Conservation (phyloP, 2,329 filamentous ascomycete genomes). For the Claviceps cyperi region DNA sequence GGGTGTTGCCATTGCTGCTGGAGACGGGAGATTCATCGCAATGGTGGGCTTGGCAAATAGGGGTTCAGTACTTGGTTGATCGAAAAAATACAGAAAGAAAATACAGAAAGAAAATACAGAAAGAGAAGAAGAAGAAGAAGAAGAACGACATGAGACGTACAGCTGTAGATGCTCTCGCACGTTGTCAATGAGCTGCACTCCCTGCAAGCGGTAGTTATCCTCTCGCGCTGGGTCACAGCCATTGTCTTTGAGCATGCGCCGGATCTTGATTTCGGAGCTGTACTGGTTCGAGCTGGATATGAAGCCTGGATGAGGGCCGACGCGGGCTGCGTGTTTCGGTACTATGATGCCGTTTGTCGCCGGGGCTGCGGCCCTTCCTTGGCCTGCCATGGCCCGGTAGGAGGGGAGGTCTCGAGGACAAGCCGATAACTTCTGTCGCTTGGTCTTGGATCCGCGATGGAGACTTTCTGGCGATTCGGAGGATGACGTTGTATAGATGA, state of each 20-base stretch:
- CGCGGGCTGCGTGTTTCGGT: background rate
- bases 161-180: slow-evolving; percentile 66
- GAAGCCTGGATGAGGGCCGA: slow-evolving; percentile 32
- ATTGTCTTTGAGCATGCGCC: slow-evolving; percentile 54
- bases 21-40: slow-evolving; percentile 30
- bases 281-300: slow-evolving; percentile 50
- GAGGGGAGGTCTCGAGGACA: background rate
- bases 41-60: background rate
- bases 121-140: background rate
- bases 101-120: background rate
- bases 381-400: slow-evolving; percentile 4
- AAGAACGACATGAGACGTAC: slow-evolving; percentile 31
- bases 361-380: background rate
- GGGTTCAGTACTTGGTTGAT: background rate
- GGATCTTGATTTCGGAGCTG: slow-evolving; percentile 67
- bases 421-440: background rate
- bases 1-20: slow-evolving; percentile 71
- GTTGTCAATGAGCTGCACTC: slow-evolving; percentile 77
- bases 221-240: slow-evolving; percentile 65
- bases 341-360: slow-evolving; percentile 7
- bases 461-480: background rate
- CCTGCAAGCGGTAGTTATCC: slow-evolving; percentile 67
- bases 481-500: background rate
- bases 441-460: no score
- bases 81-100: background rate